phyloP scores from a whole-genome alignment of 805 yeast species.

The Candida boleticola region DNA sequence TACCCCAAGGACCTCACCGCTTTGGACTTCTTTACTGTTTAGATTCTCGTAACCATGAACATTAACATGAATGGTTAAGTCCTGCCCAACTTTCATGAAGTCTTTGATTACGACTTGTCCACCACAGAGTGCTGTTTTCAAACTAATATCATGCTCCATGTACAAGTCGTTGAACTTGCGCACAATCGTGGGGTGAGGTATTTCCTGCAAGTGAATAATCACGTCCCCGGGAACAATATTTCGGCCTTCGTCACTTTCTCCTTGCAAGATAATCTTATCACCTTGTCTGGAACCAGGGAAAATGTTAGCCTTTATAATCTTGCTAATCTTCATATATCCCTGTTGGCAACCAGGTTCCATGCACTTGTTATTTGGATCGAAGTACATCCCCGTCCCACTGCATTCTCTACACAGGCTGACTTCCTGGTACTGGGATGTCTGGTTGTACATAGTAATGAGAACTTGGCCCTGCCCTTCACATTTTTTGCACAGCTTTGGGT shows the following conservation, averaged over 20 bases:
- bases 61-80: slow-evolving; percentile 29
- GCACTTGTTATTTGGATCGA: slow-evolving; percentile 22
- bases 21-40: slow-evolving; percentile 17
- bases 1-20: slow-evolving; percentile 53
- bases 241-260: slow-evolving; percentile 65
- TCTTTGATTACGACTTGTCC: slow-evolving; percentile 42
- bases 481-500: slow-evolving; percentile 33
- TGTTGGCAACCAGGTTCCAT: slow-evolving; percentile 24
- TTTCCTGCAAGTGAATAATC: slow-evolving; percentile 49
- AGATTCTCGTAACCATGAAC: slow-evolving; percentile 27
- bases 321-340: slow-evolving; percentile 47
- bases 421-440: slow-evolving; percentile 39
- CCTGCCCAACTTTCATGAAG: slow-evolving; percentile 31
- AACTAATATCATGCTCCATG: slow-evolving; percentile 44
- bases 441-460: slow-evolving; percentile 43
- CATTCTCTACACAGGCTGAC: slow-evolving; percentile 31
- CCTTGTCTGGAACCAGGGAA: slow-evolving; percentile 57
- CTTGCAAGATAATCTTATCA: slow-evolving; percentile 50
- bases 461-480: slow-evolving; percentile 47
- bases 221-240: slow-evolving; percentile 67
- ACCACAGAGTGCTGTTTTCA: slow-evolving; percentile 57
- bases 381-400: slow-evolving; percentile 31
- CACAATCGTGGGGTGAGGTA: slow-evolving; percentile 35
- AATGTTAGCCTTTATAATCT: slow-evolving; percentile 51
- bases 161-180: slow-evolving; percentile 46